Conservation (phyloP, 345 rosid species). For the Turnera subulata region DNA sequence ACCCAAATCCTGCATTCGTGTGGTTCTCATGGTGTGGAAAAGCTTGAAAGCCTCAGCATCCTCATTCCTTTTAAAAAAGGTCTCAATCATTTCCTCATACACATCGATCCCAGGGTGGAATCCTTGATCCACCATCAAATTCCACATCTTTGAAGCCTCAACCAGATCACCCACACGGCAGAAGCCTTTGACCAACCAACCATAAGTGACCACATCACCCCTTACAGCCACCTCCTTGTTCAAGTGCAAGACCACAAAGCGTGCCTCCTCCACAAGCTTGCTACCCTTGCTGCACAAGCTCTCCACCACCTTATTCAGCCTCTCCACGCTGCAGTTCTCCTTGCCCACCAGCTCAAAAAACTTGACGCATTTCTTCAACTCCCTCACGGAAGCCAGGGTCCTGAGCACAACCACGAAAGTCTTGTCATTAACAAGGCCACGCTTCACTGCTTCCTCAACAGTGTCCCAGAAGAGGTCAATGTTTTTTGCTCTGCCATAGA, state of each 20-base stretch:
- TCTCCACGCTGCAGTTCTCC: slow-evolving; percentile 39
- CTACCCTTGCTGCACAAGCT: slow-evolving; percentile 34
- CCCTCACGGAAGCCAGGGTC: slow-evolving; percentile 59
- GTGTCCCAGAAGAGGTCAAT: slow-evolving; percentile 67
- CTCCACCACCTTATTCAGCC: slow-evolving; percentile 51
- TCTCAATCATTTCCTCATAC: slow-evolving; percentile 61
- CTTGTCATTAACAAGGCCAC: slow-evolving; percentile 54
- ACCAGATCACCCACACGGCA: slow-evolving; percentile 65
- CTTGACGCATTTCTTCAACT: slow-evolving; percentile 62
- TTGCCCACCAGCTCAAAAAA: slow-evolving; percentile 66
- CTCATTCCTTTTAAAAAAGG: slow-evolving; percentile 54
- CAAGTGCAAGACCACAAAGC: slow-evolving; percentile 51
- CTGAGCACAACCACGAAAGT: slow-evolving; percentile 59
- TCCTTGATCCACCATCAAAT: slow-evolving; percentile 71
- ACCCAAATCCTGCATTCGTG: slow-evolving; percentile 46
- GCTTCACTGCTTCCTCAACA: slow-evolving; percentile 42
- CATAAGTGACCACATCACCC: slow-evolving; percentile 53
- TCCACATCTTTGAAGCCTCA: slow-evolving; percentile 77
- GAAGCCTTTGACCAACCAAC: slow-evolving; percentile 56
- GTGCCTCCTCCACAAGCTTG: slow-evolving; percentile 67
- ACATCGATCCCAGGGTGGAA: slow-evolving; percentile 46
- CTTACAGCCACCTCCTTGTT: slow-evolving; percentile 46
- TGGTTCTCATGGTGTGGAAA: slow-evolving; percentile 50
- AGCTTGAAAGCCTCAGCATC: slow-evolving; percentile 61
- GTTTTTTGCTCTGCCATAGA: slow-evolving; percentile 62